Evolutionary conservation across 2,329 filamentous ascomycete genomes (phyloP).

Genomic region (Eutypa lata): DNA sequence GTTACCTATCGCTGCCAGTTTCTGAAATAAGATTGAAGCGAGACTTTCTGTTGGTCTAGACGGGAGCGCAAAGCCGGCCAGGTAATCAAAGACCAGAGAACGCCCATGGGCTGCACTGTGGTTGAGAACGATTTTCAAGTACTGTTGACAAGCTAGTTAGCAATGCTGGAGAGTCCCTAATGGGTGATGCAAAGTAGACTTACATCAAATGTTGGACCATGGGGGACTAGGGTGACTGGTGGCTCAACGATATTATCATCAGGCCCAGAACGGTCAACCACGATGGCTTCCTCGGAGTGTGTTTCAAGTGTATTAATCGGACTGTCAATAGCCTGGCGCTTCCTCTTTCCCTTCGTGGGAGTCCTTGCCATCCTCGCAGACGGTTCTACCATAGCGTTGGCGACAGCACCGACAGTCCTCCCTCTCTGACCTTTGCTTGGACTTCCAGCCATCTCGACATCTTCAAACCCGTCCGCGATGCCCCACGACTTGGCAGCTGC

Average conservation of each 20-base stretch:
- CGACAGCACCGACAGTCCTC: conserved; percentile 40
- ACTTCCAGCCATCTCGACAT: conserved; percentile 55
- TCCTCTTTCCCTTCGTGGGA: conserved; percentile 69
- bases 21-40: conserved; percentile 65
- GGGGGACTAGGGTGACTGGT: conserved; percentile 6
- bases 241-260: conserved; percentile 10
- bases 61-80: conserved; percentile 63
- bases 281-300: conserved; percentile 38
- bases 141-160: conserved; percentile 34
- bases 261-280: conserved; percentile 27
- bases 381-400: conserved; percentile 43
- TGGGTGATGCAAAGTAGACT: conserved; percentile 9
- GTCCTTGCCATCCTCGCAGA: conserved; percentile 34
- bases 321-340: conserved; percentile 63
- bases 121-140: conserved; percentile 62
- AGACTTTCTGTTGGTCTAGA: conserved; percentile 61
- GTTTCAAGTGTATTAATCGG: conserved; percentile 61
- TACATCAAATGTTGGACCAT: conserved; percentile 42
- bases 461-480: conserved; percentile 74
- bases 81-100: conserved; percentile 63
- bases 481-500: conserved; percentile 50
- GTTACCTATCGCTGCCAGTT: conserved; percentile 56
- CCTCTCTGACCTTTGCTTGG: conserved; percentile 48
- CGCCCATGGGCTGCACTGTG: conserved; percentile 54
- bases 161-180: no score